phyloP scores from a whole-genome alignment of 805 yeast species.

The Ogataea dorogensis region DNA sequence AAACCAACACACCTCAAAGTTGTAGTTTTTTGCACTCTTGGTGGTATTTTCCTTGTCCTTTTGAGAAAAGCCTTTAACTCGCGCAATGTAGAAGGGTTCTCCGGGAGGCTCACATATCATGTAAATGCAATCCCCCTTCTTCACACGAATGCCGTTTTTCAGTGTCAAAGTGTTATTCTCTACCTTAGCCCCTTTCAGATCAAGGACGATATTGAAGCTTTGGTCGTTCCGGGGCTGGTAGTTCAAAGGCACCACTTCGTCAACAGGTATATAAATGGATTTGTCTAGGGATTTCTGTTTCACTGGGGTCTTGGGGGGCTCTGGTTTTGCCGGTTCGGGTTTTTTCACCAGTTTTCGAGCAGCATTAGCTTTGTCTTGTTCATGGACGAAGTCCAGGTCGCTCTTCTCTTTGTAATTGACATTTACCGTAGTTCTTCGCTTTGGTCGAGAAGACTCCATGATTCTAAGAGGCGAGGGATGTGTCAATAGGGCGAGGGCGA shows the following conservation, averaged over 20 bases:
- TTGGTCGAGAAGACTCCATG: slow-evolving; percentile 27
- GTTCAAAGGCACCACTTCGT: slow-evolving; percentile 41
- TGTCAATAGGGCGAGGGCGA: neutral
- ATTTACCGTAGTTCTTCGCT: slow-evolving; percentile 32
- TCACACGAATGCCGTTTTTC: slow-evolving; percentile 38
- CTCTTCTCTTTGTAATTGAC: slow-evolving; percentile 36
- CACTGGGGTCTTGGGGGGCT: slow-evolving; percentile 6
- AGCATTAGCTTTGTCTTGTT: slow-evolving; percentile 6
- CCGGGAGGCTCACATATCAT: slow-evolving; percentile 92
- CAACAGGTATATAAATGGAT: slow-evolving; percentile 28
- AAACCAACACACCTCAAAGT: slow-evolving; percentile 83
- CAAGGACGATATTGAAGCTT: slow-evolving; percentile 43
- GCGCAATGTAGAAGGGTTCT: slow-evolving; percentile 88
- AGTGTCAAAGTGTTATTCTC: slow-evolving; percentile 40
- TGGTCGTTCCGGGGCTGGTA: slow-evolving; percentile 48
- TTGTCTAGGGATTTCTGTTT: slow-evolving; percentile 14
- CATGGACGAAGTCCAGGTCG: slow-evolving; percentile 27
- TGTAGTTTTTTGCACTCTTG: slow-evolving; percentile 51
- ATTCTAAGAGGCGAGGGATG: neutral
- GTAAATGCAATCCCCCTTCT: slow-evolving; percentile 67
- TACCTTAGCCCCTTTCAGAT: slow-evolving; percentile 43
- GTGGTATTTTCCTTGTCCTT: slow-evolving; percentile 34
- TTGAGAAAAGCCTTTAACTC: slow-evolving; percentile 69
- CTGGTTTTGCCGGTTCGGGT: slow-evolving; percentile 4
- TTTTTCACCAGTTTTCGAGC: slow-evolving; percentile 6